Base-by-base conservation (phyloP, 2,329 filamentous ascomycete genomes). In the Rachicladosporium sp. region DNA sequence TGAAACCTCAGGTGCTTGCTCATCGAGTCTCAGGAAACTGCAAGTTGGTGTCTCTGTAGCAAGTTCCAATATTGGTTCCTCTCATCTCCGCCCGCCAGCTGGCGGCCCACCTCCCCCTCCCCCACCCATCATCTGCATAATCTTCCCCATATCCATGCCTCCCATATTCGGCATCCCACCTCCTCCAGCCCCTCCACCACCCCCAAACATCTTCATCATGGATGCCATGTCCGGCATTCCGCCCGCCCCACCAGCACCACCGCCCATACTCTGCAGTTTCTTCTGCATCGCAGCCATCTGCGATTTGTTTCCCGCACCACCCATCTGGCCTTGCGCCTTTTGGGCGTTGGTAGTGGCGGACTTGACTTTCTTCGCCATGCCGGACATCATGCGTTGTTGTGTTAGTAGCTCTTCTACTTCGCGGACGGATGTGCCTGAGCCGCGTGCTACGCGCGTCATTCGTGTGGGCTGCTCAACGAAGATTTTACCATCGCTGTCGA, bases 281-380 rank as follows among this genome's bases (percentile, higher is more conserved):
- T 94, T 94, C 67, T 98, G 91, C 87, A 96, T 93, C 2, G 91
- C 89, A 0, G 88, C 88, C 65, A 96, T 75, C 63, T 96, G 89
- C 59, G 94, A 86, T 27, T 85, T 76, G 62, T 91, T 89, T 65
- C 94, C 94, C 23, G 80, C 83, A 33, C 88, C 87, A 21, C 81
- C 84, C 79, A 95, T 86, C 47, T 84, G 85, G 40, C 82, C 82
- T 63, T 96, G 88, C 0, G 88, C 88, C 37, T 81, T 79, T 61
- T 95, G 86, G 81, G 96, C 93, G 59, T 95, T 93, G 67, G 91
- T 91, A 82, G 94, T 93, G 59, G 85, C 88, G 31, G 88, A 88
- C 42, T 91, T 89, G 78, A 98, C 93, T 68, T 93, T 93, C 78
- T 96, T 98, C 36, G 91, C 91, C 87, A 98, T 95, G 43, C 85